Conservation (phyloP, 768 basidiomycete species). For the Coprinellus aureogranulatus region DNA sequence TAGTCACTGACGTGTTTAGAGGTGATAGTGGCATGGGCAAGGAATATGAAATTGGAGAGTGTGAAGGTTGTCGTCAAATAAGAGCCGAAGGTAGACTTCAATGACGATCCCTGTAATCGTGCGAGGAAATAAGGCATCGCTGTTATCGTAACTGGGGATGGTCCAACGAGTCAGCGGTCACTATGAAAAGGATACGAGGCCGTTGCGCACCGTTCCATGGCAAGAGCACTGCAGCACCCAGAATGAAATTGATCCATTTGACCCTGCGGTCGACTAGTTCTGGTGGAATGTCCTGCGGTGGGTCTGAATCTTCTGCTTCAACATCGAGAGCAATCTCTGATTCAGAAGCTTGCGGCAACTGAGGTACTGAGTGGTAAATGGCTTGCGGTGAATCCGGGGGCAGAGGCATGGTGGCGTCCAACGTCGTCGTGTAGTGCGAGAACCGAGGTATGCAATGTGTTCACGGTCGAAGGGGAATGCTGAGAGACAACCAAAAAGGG, state of each 20-base stretch:
- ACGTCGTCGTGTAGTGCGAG: neutral
- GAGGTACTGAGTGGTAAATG: slow-evolving; percentile 18
- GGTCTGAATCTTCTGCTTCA: slow-evolving; percentile 4
- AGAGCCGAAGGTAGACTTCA: slow-evolving; percentile 60
- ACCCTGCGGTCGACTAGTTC: slow-evolving; percentile 41
- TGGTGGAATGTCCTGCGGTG: slow-evolving; percentile 4
- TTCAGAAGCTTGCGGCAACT: slow-evolving; percentile 9
- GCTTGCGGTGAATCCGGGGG: slow-evolving; percentile 14
- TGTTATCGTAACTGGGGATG: slow-evolving; percentile 75
- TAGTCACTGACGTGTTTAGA: slow-evolving; percentile 56
- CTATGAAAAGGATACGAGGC: neutral
- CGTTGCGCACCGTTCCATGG: slow-evolving; percentile 81
- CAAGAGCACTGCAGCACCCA: slow-evolving; percentile 78
- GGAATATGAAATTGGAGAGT: slow-evolving; percentile 61
- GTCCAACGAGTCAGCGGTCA: neutral
- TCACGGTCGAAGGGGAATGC: too few species aligned
- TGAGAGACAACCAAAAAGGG: neutral
- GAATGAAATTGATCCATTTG: slow-evolving; percentile 64
- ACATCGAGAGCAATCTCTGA: slow-evolving; percentile 9
- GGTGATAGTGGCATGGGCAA: slow-evolving; percentile 71
- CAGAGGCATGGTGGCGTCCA: neutral
- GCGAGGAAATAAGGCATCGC: slow-evolving; percentile 80
- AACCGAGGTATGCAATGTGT: too few species aligned
- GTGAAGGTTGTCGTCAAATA: slow-evolving; percentile 66
- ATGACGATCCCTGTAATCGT: slow-evolving; percentile 57